Base-by-base conservation (phyloP, 2,329 filamentous ascomycete species). In the Colletotrichum liaoningense region DNA sequence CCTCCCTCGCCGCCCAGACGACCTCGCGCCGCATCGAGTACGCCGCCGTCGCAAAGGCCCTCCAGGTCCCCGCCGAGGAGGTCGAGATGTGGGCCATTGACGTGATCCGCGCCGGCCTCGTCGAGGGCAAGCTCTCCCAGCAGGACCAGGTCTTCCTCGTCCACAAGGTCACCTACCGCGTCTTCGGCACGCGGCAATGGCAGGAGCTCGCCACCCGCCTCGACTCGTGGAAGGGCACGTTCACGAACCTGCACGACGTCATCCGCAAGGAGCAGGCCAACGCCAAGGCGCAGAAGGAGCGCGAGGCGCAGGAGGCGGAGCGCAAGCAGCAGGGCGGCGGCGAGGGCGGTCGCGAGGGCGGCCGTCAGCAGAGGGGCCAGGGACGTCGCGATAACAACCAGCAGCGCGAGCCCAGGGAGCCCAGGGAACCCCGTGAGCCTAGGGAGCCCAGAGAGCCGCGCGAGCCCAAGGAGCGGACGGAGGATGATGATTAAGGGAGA, bases 21-120 rank as follows among this genome's bases (percentile, higher is more conserved):
- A 93, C 93, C 74, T 94, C 91, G 79, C 94, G 96, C 80, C 95
- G 97, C 80, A 93, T 99, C 66, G 93, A 96, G 74, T 99, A 99
- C 86, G 88, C 89, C 77, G 90, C 90, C 80, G 98, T 99, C 81
- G 91, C 93, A 76, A 93, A 93, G 81, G 93, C 95, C 6, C 91
- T 99, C 59, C 93, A 97, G 84, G 92, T 99, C 69, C 92, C 94
- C 58, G 81, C 86, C 59, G 92, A 94, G 76, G 95, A 98, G 76
- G 95, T 98, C 55, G 97, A 99, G 89, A 93, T 96, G 89, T 99
- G 97, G 97, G 95, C 97, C 77, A 99, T 99, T 80, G 97, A 99
- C 83, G 95, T 97, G 78, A 98, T 99, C 85, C 94, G 97, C 77
- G 95, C 95, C 60, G 95, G 95, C 42, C 91, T 99, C 49, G 94